These are phyloP conservation scores for Protomyces macrosporus DNA, from an alignment of 1,139 yeast genomes.

Conservation along the genomic window DNA sequence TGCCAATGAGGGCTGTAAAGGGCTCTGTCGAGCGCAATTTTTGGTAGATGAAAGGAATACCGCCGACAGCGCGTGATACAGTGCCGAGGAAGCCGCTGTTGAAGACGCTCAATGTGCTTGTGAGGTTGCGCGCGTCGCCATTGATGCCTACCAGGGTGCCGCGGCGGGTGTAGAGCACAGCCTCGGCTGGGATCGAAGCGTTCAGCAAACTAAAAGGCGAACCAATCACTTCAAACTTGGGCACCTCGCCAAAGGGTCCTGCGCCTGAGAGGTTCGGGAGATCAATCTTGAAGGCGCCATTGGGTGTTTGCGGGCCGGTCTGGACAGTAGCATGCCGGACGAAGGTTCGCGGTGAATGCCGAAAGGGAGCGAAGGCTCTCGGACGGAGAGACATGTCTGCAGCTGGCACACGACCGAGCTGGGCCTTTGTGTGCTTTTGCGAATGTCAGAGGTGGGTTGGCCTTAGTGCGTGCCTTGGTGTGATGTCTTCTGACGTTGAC, in stretches of 20 bases:
- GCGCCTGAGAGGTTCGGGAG: slow-evolving; percentile 34
- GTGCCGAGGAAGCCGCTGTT: slow-evolving; percentile 9
- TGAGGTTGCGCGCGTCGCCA: slow-evolving; percentile 40
- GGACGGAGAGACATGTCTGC: background rate
- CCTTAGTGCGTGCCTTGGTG: no score
- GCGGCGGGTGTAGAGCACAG: slow-evolving; percentile 45
- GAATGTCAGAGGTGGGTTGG: no score
- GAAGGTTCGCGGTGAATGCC: background rate
- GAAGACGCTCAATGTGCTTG: slow-evolving; percentile 13
- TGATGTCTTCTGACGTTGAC: no score
- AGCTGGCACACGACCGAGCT: no score
- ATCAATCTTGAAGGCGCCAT: slow-evolving; percentile 28
- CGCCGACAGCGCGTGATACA: background rate
- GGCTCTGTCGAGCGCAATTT: slow-evolving; percentile 32
- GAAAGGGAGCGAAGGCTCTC: background rate
- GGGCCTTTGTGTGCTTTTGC: no score
- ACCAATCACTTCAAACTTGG: slow-evolving; percentile 45
- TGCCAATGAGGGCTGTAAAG: slow-evolving; percentile 32
- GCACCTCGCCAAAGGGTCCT: slow-evolving; percentile 34
- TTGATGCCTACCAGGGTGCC: slow-evolving; percentile 48
- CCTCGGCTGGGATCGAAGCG: slow-evolving; percentile 49
- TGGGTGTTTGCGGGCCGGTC: slow-evolving; percentile 1
- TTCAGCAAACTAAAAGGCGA: slow-evolving; percentile 45
- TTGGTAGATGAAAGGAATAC: slow-evolving; percentile 20
- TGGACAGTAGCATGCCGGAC: background rate